phyloP scores from a whole-genome alignment of 2,329 filamentous ascomycete species.

The Aureobasidium vineae region DNA sequence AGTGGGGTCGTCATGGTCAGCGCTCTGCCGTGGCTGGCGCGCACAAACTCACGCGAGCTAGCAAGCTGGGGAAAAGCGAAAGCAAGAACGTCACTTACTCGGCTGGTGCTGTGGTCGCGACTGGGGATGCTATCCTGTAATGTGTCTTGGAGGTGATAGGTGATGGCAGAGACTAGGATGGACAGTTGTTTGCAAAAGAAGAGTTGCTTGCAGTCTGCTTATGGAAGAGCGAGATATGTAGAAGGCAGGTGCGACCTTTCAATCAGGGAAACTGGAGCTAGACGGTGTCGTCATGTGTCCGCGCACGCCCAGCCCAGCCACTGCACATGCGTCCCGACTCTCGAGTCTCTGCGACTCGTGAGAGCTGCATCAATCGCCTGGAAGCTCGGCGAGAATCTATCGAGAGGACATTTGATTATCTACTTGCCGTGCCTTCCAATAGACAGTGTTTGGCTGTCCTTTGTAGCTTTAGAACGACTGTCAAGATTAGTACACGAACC shows the following conservation, averaged over 20 bases:
- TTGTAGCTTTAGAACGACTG: no score
- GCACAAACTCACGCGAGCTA: constrained; percentile 23
- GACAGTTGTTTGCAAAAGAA: constrained; percentile 2
- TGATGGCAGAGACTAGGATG: neutral
- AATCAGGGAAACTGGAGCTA: neutral
- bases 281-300: neutral
- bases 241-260: constrained; percentile 10
- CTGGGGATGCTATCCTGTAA: constrained; percentile 7
- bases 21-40: constrained; percentile 24
- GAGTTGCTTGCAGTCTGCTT: neutral
- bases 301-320: constrained; percentile 1
- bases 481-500: neutral
- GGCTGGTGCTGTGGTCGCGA: neutral
- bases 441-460: neutral
- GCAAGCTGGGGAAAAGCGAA: constrained; percentile 4
- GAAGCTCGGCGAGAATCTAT: neutral
- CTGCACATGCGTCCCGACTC: neutral
- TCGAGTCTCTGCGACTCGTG: neutral
- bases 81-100: constrained; percentile 10
- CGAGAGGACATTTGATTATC: no score
- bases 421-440: neutral
- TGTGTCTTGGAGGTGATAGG: constrained; percentile 3
- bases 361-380: neutral
- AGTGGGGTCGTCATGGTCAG: constrained; percentile 26
- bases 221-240: neutral